Conservation (phyloP, 441 rosid genomes). For the Mallotus japonicus region DNA sequence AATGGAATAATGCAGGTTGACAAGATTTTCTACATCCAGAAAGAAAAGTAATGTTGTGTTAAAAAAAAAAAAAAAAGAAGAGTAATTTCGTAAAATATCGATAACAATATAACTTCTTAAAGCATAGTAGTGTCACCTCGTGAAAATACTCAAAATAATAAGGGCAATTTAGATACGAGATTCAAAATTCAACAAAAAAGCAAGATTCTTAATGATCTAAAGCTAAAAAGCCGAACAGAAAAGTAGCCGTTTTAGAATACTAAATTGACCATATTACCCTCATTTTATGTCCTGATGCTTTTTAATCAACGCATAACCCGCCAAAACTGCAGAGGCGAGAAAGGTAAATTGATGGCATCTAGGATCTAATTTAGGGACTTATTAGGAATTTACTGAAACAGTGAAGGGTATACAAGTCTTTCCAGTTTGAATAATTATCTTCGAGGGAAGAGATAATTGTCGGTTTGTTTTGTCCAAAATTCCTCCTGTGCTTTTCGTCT, state of each 20-base stretch:
- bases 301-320: too few species aligned
- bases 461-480: conserved; percentile 14
- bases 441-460: background rate
- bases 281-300: background rate
- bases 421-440: background rate
- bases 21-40: background rate
- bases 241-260: conserved; percentile 13
- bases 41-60: background rate
- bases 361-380: background rate
- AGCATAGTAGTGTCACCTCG: background rate
- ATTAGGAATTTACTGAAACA: background rate
- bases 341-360: background rate
- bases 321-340: background rate
- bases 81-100: background rate
- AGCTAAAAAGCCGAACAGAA: background rate
- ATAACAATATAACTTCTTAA: background rate
- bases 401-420: background rate
- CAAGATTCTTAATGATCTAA: conserved; percentile 5
- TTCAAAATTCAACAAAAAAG: conserved; percentile 36
- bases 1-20: too few species aligned
- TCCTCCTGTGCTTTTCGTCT: background rate
- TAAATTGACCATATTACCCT: background rate
- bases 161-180: conserved; percentile 23
- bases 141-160: background rate
- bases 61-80: too few species aligned